Evolutionary conservation across 129 eudicot genomes (phyloP), one percentile per base, ranked within the genome.

Genomic region (Artemisia argyi): DNA sequence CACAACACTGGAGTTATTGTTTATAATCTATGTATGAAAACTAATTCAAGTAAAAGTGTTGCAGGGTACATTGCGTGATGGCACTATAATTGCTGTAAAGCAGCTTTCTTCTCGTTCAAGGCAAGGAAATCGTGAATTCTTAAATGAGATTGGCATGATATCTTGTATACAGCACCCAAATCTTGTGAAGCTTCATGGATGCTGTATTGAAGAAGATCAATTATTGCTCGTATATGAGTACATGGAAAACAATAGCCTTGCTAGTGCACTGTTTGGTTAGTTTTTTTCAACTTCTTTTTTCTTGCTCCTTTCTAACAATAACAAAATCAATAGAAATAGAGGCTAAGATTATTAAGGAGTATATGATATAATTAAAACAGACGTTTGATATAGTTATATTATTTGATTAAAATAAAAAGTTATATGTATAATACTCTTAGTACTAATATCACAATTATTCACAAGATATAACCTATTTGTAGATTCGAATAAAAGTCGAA

Each of bases 161-260:
- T 82, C 86, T 56, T 76, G 73, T 61, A 61, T 83, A 42, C 80
- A 83, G 17, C 86, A 83, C 56, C 86, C 86, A 12, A 68, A 83
- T 71, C 86, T 83, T 32, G 86, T 83, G 22, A 78, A 74, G 70
- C 75, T 83, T 73, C 78, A 78, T 70, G 86, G 83, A 22, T 82
- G 83, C 46, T 82, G 86, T 82, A 78, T 73, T 53, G 86, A 82
- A 78, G 86, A 67, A 53, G 68, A 74, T 63, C 76, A 83, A 46
- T 59, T 83, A 54, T 60, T 83, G 83, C 83, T 83, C 17, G 78
- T 83, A 22, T 83, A 83, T 1, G 86, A 83, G 71, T 83, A 74
- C 70, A 24, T 83, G 86, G 86, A 77, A 64, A 83, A 83, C 72
- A 83, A 83, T 66, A 78, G 74, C 62, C 83, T 83, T 58, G 86